These are phyloP conservation scores for Xylaria sp. DNA, from an alignment of 2,329 filamentous ascomycete species.

Conservation along the genomic window DNA sequence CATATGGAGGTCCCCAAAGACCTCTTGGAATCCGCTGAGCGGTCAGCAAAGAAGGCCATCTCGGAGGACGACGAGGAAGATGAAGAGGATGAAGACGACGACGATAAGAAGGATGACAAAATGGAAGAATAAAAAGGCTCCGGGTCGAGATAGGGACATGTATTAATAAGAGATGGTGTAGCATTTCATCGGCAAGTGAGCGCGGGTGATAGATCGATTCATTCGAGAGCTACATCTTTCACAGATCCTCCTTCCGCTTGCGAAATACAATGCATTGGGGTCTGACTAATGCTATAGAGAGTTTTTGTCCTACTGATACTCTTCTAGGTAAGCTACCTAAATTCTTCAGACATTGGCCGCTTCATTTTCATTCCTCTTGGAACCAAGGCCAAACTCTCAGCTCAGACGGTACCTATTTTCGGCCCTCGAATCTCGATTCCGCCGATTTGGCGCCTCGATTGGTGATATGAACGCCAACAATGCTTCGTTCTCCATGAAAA, in stretches of 20 bases:
- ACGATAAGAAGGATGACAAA: constrained; percentile 72
- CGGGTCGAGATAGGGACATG: constrained; percentile 30
- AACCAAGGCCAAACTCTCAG: constrained; percentile 10
- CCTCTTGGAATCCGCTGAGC: constrained; percentile 89
- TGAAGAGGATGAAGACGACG: constrained; percentile 77
- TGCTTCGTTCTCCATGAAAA: constrained; percentile 19
- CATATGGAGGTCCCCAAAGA: constrained; percentile 95
- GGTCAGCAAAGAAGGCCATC: constrained; percentile 87
- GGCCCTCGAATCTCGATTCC: constrained; percentile 7
- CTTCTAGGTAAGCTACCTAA: constrained; percentile 30
- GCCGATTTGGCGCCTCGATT: background rate
- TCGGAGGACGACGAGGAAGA: constrained; percentile 90
- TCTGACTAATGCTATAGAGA: constrained; percentile 15
- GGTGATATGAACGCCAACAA: constrained; percentile 5
- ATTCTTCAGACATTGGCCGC: background rate
- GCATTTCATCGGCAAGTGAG: constrained; percentile 31
- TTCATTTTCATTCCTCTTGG: constrained; percentile 8
- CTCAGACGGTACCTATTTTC: constrained; percentile 6
- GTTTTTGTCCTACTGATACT: constrained; percentile 16
- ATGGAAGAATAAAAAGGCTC: constrained; percentile 80
- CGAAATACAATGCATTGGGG: constrained; percentile 21
- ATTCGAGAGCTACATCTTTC: constrained; percentile 36
- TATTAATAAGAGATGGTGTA: constrained; percentile 39
- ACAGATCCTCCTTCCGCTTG: constrained; percentile 17
- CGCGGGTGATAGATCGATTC: constrained; percentile 39